Conservation (phyloP, 495 filamentous ascomycete species). For the Talaromyces proteolyticus region DNA sequence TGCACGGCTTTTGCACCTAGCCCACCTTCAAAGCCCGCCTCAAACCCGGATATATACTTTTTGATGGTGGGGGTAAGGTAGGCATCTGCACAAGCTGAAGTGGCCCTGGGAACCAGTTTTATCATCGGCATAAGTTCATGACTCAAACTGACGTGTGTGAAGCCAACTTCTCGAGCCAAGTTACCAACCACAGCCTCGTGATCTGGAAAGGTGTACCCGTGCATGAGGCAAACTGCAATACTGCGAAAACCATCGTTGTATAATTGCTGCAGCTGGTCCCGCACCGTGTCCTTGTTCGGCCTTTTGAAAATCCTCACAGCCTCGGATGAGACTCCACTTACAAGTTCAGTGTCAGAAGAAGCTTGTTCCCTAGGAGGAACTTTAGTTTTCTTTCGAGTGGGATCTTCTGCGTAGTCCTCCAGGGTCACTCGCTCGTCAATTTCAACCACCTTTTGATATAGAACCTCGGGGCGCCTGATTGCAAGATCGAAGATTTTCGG, state of each 20-base stretch:
- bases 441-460: slow-evolving; percentile 62
- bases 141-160: slow-evolving; percentile 40
- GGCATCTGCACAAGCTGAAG: slow-evolving; percentile 79
- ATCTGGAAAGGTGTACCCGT: slow-evolving; percentile 32
- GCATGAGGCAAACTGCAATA: slow-evolving; percentile 31
- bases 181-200: slow-evolving; percentile 41
- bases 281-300: slow-evolving; percentile 15
- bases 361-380: slow-evolving; percentile 5
- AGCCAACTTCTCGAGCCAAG: slow-evolving; percentile 23
- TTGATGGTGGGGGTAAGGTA: slow-evolving; percentile 84
- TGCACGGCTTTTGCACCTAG: slow-evolving; percentile 34
- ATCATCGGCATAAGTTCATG: slow-evolving; percentile 72
- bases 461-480: slow-evolving; percentile 62
- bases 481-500: slow-evolving; percentile 69
- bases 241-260: slow-evolving; percentile 25
- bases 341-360: slow-evolving; percentile 4
- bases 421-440: slow-evolving; percentile 71
- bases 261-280: slow-evolving; percentile 26
- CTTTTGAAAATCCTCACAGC: slow-evolving; percentile 33
- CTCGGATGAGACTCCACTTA: slow-evolving; percentile 29
- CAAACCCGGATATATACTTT: slow-evolving; percentile 77
- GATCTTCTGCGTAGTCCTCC: slow-evolving; percentile 45
- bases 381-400: slow-evolving; percentile 11
- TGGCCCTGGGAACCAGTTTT: slow-evolving; percentile 58
- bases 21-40: slow-evolving; percentile 47